These are phyloP conservation scores for Chaetomium olivaceum DNA, from an alignment of 2,329 filamentous ascomycete genomes.

Conservation along the genomic window DNA sequence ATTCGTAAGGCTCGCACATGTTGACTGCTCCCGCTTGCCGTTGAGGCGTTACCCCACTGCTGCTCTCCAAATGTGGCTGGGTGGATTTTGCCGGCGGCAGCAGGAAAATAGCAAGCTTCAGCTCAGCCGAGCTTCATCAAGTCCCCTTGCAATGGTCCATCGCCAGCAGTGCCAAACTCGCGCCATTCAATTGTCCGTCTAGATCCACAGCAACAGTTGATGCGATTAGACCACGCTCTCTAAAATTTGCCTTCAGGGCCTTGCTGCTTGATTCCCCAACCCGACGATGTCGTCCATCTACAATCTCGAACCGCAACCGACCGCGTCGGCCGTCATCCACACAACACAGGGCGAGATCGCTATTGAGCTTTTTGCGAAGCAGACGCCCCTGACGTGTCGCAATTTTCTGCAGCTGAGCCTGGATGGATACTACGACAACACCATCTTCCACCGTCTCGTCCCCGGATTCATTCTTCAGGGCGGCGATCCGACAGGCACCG, in stretches of 20 bases:
- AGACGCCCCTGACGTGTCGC: conserved; percentile 85
- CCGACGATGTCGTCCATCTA: conserved; percentile 80
- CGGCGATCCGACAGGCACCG: conserved; percentile 90
- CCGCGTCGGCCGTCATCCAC: conserved; percentile 85
- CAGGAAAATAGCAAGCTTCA: neutral
- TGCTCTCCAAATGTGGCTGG: neutral
- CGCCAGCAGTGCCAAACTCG: neutral
- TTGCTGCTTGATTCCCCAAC: neutral
- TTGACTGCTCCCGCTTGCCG: neutral
- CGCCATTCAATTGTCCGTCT: neutral
- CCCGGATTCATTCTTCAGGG: conserved; percentile 93
- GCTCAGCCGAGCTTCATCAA: neutral
- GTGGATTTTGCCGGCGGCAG: neutral
- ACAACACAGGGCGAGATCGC: conserved; percentile 88
- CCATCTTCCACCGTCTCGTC: conserved; percentile 89
- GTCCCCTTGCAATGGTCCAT: neutral
- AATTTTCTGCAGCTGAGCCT: conserved; percentile 96
- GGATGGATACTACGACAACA: conserved; percentile 93
- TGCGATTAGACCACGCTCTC: neutral
- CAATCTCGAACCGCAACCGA: conserved; percentile 92
- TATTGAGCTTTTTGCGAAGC: conserved; percentile 92
- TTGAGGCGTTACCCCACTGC: neutral
- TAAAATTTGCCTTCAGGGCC: neutral
- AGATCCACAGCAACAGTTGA: neutral
- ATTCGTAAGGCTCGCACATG: neutral